Conservation (phyloP, 78 protist genomes). For the Dictyostelium brefeldianum region DNA sequence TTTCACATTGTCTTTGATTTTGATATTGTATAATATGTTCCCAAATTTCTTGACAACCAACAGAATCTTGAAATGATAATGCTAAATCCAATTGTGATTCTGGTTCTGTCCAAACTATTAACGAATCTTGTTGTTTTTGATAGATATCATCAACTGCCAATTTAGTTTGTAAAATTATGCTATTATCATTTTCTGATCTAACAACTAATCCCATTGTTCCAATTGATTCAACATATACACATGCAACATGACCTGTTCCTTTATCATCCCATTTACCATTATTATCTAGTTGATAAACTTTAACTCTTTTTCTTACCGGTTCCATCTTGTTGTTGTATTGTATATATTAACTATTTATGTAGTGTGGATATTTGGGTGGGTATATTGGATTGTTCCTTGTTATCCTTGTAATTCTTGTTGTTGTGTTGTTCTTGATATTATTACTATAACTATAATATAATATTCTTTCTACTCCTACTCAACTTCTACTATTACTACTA, state of each 20-base stretch:
- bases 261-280: conserved; percentile 79
- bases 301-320: conserved; percentile 55
- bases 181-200: conserved; percentile 63
- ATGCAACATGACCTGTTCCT: conserved; percentile 82
- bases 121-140: conserved; percentile 84
- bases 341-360: not conserved
- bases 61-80: conserved; percentile 81
- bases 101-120: conserved; percentile 92
- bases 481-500: too few species aligned
- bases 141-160: conserved; percentile 40
- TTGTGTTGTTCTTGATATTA: too few species aligned
- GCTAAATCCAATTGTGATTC: conserved; percentile 87
- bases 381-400: too few species aligned
- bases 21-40: conserved; percentile 44
- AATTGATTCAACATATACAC: conserved; percentile 21
- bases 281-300: conserved; percentile 72
- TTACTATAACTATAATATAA: too few species aligned
- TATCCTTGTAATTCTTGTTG: too few species aligned
- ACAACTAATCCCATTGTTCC: conserved; percentile 47
- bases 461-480: too few species aligned
- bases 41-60: conserved; percentile 90
- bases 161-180: conserved; percentile 48
- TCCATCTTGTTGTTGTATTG: not conserved
- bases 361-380: not conserved
- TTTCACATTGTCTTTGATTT: conserved; percentile 16